Conservation (phyloP, 139 green algal species). For the Raphidocelis subcapitata region DNA sequence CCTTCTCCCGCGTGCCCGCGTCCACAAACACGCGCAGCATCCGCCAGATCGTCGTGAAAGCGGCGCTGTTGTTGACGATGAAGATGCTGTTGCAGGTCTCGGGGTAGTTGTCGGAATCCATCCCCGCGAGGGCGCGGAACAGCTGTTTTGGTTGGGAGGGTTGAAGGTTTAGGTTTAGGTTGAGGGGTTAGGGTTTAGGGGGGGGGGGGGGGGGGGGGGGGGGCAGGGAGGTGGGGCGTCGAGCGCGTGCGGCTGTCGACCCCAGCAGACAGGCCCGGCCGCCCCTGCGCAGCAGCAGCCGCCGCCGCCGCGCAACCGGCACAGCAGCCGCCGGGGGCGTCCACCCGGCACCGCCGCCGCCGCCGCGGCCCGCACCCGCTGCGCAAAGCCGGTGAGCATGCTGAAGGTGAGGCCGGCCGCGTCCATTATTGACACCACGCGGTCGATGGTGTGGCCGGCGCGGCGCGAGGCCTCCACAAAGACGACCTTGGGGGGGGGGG, state of each 20-base stretch:
- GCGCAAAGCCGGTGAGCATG: slow-evolving; percentile 25
- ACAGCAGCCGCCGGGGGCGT: no score
- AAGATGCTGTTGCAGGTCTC: slow-evolving; percentile 29
- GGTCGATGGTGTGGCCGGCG: slow-evolving; percentile 16
- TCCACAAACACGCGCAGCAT: slow-evolving; percentile 22
- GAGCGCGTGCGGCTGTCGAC: no score
- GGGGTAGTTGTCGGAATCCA: slow-evolving; percentile 32
- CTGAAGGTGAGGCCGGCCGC: slow-evolving; percentile 15
- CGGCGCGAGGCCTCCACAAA: slow-evolving; percentile 16
- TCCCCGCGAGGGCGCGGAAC: slow-evolving; percentile 21
- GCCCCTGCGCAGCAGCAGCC: no score
- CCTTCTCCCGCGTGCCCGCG: slow-evolving; percentile 32
- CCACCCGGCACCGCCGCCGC: no score
- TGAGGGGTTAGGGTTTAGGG: no score
- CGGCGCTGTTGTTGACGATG: slow-evolving; percentile 15
- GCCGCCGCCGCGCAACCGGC: no score
- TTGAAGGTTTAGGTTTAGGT: no score
- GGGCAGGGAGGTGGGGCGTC: no score
- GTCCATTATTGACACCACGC: slow-evolving; percentile 27
- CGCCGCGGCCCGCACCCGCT: slow-evolving; percentile 4
- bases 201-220: no score
- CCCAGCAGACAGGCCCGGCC: no score
- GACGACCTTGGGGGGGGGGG: no score
- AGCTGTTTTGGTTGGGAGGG: slow-evolving; percentile 7
- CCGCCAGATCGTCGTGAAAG: slow-evolving; percentile 22